Percentiles rank a stretch among this genome's conserved stretches.
These are phyloP conservation scores for Meyerozyma guilliermondii DNA, from an alignment of 1,139 yeast genomes.

Conservation along the genomic window DNA sequence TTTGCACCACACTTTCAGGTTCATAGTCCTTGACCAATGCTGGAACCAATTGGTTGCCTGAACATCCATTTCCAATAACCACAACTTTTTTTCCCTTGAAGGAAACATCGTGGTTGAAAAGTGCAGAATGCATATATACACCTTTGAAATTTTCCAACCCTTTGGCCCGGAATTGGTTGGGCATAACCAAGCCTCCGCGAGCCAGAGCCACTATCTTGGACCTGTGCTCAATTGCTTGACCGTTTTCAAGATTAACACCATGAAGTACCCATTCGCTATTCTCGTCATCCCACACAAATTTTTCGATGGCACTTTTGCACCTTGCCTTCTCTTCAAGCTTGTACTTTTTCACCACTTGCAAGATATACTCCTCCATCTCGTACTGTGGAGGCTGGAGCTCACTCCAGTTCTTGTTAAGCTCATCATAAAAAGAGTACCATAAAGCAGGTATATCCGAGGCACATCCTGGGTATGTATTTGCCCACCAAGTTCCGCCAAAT, in stretches of 20 bases:
- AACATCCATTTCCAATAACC: conserved; percentile 41
- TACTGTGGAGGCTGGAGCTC: conserved; percentile 43
- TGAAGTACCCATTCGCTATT: conserved; percentile 33
- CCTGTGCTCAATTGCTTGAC: conserved; percentile 19
- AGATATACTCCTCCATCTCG: conserved; percentile 45
- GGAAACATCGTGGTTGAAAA: conserved; percentile 40
- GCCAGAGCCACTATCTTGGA: conserved; percentile 29
- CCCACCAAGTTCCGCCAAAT: conserved; percentile 55
- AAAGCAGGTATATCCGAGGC: conserved; percentile 49
- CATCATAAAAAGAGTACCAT: conserved; percentile 41
- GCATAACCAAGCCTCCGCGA: conserved; percentile 11
- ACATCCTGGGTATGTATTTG: conserved; percentile 51
- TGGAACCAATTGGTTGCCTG: conserved; percentile 31
- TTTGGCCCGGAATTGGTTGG: conserved; percentile 7
- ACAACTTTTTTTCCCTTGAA: conserved; percentile 31
- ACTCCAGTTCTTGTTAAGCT: conserved; percentile 40
- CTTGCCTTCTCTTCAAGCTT: conserved; percentile 24
- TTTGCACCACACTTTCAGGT: conserved; percentile 28
- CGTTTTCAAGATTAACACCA: conserved; percentile 30
- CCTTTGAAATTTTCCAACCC: conserved; percentile 44
- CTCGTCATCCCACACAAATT: conserved; percentile 26
- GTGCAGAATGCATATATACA: conserved; percentile 42
- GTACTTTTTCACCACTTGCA: conserved; percentile 32
- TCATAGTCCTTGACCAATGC: conserved; percentile 25
- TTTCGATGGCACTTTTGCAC: conserved; percentile 26